A percentile compares a stretch with the other conserved stretches of the same genome.
Conservation (phyloP, 257 asterid genomes). For the Eucommia ulmoides region DNA sequence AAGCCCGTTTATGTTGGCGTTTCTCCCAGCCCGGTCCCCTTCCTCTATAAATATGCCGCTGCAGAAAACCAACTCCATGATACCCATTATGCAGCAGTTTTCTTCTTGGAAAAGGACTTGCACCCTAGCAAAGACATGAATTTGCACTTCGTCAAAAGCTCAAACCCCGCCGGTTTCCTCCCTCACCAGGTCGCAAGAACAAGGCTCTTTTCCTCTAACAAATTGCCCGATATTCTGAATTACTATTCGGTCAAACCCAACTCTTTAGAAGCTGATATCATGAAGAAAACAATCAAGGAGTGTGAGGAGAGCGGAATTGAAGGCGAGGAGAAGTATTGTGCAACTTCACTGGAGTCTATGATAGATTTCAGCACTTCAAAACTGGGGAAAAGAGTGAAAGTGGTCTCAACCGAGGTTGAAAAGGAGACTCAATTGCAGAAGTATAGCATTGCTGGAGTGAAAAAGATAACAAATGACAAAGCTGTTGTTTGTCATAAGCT, state of each 20-base stretch:
- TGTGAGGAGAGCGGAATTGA: constrained; percentile 41
- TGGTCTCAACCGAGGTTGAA: constrained; percentile 44
- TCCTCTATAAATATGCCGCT: constrained; percentile 40
- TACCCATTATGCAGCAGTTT: constrained; percentile 49
- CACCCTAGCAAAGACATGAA: constrained; percentile 39
- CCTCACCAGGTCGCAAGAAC: constrained; percentile 49
- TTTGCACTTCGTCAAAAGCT: constrained; percentile 29
- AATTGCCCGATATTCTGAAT: constrained; percentile 31
- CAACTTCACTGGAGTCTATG: constrained; percentile 84
- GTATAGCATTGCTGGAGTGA: constrained; percentile 28
- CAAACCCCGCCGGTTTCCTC: constrained; percentile 23
- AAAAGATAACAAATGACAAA: constrained; percentile 18
- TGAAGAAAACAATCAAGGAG: constrained; percentile 44
- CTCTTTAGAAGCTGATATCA: constrained; percentile 35
- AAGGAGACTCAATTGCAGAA: constrained; percentile 12
- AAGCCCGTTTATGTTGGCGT: constrained; percentile 48
- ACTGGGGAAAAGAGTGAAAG: constrained; percentile 39
- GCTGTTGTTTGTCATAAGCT: constrained; percentile 60
- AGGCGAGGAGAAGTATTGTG: constrained; percentile 64
- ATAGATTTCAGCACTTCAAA: constrained; percentile 53
- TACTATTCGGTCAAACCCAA: constrained; percentile 32
- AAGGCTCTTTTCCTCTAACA: constrained; percentile 58
- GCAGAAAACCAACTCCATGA: constrained; percentile 50
- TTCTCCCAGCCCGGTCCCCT: constrained; percentile 20
- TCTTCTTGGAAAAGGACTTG: constrained; percentile 58